These are phyloP conservation scores for Rosa persica DNA, from an alignment of 306 rosid species.

Conservation along the genomic window DNA sequence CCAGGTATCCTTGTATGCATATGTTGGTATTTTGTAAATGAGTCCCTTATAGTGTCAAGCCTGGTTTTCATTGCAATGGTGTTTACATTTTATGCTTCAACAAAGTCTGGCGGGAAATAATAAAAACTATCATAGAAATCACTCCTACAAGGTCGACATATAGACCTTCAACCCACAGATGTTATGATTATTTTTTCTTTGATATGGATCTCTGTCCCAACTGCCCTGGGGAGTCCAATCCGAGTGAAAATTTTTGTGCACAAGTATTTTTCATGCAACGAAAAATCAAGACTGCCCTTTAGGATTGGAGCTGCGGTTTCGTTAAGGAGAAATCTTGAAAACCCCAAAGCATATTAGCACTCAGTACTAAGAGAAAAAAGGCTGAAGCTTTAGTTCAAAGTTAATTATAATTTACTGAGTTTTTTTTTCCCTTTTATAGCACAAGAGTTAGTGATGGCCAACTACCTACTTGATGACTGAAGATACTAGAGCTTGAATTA, in stretches of 20 bases:
- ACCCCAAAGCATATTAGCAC: not conserved
- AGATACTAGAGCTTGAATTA: not conserved
- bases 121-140: not conserved
- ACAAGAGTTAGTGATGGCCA: not conserved
- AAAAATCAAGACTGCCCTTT: not conserved
- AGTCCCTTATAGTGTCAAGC: not conserved
- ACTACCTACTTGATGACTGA: not conserved
- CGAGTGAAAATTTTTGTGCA: not conserved
- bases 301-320: not conserved
- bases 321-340: not conserved
- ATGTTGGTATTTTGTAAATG: constrained; percentile 12
- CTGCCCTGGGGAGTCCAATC: not conserved
- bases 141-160: not conserved
- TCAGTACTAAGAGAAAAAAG: not conserved
- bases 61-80: not conserved
- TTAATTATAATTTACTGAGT: not conserved
- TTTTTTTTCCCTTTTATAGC: not conserved
- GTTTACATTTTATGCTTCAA: not conserved
- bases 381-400: not conserved
- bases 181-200: not conserved
- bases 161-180: not conserved
- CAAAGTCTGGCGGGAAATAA: not conserved
- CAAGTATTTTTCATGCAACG: not conserved
- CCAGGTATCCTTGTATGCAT: constrained; percentile 58
- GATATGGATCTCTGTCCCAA: not conserved